Evolutionary conservation across 2,329 filamentous ascomycete species (phyloP), one percentile per base, ranked within the genome.

Genomic region (Aspergillaceae sp.): DNA sequence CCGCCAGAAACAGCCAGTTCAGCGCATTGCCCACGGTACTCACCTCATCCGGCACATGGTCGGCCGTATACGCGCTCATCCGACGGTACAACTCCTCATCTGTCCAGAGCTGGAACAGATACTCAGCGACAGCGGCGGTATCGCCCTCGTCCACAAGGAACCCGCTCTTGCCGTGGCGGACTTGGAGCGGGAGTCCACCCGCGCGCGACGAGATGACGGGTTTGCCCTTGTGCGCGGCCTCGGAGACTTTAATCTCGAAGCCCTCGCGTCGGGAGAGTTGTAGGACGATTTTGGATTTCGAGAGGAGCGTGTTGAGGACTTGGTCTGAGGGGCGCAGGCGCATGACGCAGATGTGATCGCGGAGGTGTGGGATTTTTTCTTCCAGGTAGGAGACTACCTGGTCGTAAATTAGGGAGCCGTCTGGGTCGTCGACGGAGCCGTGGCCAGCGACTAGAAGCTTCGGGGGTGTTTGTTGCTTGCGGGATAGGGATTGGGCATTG

Each of bases 241-340:
- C 87, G 0, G 84, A 88, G 4, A 92, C 86, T 66, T 92, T 92
- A 56, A 92, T 83, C 65, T 92, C 87, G 56, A 92, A 92, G 0
- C 87, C 86, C 61, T 92, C 87, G 33, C 85, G 79, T 0, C 83
- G 89, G 2, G 85, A 90, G 4, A 92, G 78, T 64, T 92, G 87
- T 5, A 92, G 75, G 0, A 83, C 83, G 5, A 89, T 79, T 47
- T 83, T 79, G 0, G 85, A 82, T 42, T 84, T 83, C 34, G 82
- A 80, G 50, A 92, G 76, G 37, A 92, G 71, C 0, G 81, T 79
- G 64, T 92, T 90, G 56, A 92, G 79, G 19, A 89, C 74, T 64
- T 92, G 87, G 57, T 92, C 87, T 7, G 83, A 86, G 29, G 86
- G 84, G 0, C 84, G 80, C 1, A 92, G 74, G 11, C 86, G 82